Percentiles rank a stretch among this genome's conserved stretches.
Conservation (phyloP, 345 rosid species). For the Passiflora organensis region DNA sequence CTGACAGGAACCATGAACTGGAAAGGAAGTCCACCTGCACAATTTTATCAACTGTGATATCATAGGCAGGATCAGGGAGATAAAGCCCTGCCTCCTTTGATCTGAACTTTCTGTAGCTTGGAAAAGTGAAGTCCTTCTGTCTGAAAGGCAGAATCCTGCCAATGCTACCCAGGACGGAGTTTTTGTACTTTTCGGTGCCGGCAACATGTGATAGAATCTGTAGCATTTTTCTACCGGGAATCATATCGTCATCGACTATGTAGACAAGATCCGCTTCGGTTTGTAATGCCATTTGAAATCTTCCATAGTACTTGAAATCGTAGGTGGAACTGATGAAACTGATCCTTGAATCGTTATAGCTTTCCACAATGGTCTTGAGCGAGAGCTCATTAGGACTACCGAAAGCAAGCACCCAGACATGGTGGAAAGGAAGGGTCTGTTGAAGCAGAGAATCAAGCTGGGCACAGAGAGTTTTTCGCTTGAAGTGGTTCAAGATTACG, state of each 20-base stretch:
- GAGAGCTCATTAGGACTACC: constrained; percentile 78
- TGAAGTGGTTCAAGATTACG: constrained; percentile 89
- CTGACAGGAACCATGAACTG: constrained; percentile 92
- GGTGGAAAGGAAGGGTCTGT: constrained; percentile 88
- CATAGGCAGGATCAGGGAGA: constrained; percentile 96
- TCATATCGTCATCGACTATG: constrained; percentile 88
- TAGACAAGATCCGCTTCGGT: constrained; percentile 89
- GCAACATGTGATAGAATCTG: constrained; percentile 94
- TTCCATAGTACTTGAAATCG: constrained; percentile 94
- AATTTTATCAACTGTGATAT: constrained; percentile 63
- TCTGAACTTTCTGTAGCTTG: constrained; percentile 83
- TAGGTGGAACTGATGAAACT: constrained; percentile 88
- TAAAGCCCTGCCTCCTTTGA: constrained; percentile 96
- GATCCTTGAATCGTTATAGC: constrained; percentile 83
- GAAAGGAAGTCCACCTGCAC: constrained; percentile 98
- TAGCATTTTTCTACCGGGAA: constrained; percentile 89
- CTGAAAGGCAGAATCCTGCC: constrained; percentile 94
- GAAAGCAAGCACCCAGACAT: constrained; percentile 89
- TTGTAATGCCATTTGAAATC: constrained; percentile 93
- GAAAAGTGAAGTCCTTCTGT: constrained; percentile 91
- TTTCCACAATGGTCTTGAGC: constrained; percentile 60
- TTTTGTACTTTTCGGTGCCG: constrained; percentile 86
- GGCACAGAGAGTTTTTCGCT: constrained; percentile 88
- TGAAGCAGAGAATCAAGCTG: constrained; percentile 83
- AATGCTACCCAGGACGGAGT: constrained; percentile 89